Evolutionary conservation across 441 rosid species (phyloP).

Genomic region (Euphorbia schlechtendalii): DNA sequence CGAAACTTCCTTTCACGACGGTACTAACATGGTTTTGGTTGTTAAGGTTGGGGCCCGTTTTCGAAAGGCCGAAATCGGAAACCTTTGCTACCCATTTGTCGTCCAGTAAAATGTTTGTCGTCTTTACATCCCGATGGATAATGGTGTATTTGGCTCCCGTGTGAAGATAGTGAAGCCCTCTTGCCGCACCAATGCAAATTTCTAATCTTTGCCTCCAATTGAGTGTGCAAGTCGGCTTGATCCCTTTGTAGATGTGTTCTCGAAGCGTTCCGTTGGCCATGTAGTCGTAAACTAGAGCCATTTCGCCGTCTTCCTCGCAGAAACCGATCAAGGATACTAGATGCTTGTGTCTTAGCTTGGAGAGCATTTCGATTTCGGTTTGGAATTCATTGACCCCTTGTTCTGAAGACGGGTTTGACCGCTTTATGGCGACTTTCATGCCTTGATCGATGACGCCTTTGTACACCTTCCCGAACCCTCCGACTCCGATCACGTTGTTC

Average conservation of each 20-base stretch:
- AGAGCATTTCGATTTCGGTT: constrained; percentile 86
- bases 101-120: constrained; percentile 68
- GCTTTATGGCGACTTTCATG: constrained; percentile 69
- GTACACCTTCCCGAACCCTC: constrained; percentile 86
- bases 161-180: constrained; percentile 76
- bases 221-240: constrained; percentile 31
- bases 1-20: constrained; percentile 80
- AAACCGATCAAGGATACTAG: constrained; percentile 78
- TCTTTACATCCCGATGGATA: constrained; percentile 75
- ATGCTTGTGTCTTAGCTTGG: constrained; percentile 78
- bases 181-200: constrained; percentile 61
- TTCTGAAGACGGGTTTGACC: constrained; percentile 76
- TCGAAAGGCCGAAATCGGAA: constrained; percentile 72
- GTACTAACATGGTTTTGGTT: constrained; percentile 66
- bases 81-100: constrained; percentile 78
- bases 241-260: constrained; percentile 62
- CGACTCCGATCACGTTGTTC: constrained; percentile 60
- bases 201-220: constrained; percentile 70
- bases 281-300: constrained; percentile 64
- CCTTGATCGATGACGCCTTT: constrained; percentile 66
- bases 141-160: constrained; percentile 77
- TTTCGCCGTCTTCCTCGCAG: constrained; percentile 80
- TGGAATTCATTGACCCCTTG: constrained; percentile 83
- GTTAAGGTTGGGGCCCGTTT: constrained; percentile 58
- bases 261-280: constrained; percentile 69